These are phyloP conservation scores for Moelleriella libera DNA, from an alignment of 2,329 filamentous ascomycete genomes.

Conservation along the genomic window DNA sequence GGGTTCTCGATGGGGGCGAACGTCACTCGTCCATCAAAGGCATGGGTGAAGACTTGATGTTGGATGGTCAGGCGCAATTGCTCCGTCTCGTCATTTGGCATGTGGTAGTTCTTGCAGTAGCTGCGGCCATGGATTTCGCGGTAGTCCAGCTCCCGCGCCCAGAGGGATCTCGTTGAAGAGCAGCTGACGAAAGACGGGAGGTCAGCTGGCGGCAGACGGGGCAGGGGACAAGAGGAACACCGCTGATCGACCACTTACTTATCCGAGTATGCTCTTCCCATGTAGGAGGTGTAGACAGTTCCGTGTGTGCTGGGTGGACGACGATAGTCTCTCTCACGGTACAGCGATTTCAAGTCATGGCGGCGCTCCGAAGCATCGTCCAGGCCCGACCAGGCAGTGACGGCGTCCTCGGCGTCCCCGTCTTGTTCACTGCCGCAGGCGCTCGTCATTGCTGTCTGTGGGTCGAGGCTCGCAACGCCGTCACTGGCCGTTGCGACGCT, in stretches of 20 bases:
- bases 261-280: conserved; percentile 16
- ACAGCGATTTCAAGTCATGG: conserved; percentile 27
- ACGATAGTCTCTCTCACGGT: conserved; percentile 26
- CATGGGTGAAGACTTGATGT: conserved; percentile 47
- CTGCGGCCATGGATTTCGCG: conserved; percentile 47
- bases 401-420: conserved; percentile 4
- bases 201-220: neutral
- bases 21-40: conserved; percentile 29
- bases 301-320: conserved; percentile 18
- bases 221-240: neutral
- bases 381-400: conserved; percentile 9
- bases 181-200: conserved; percentile 13
- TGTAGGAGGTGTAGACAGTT: conserved; percentile 16
- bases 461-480: neutral
- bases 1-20: conserved; percentile 26
- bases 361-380: conserved; percentile 12
- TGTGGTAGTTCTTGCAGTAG: conserved; percentile 47
- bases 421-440: conserved; percentile 19
- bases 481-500: neutral
- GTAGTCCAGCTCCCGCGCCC: conserved; percentile 37
- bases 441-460: conserved; percentile 22
- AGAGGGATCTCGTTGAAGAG: conserved; percentile 33
- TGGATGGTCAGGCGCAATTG: conserved; percentile 47
- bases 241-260: conserved; percentile 20
- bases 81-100: conserved; percentile 53